Evolutionary conservation across 148 eudicot genomes (phyloP).

Genomic region (Chenopodium berlandieri): DNA sequence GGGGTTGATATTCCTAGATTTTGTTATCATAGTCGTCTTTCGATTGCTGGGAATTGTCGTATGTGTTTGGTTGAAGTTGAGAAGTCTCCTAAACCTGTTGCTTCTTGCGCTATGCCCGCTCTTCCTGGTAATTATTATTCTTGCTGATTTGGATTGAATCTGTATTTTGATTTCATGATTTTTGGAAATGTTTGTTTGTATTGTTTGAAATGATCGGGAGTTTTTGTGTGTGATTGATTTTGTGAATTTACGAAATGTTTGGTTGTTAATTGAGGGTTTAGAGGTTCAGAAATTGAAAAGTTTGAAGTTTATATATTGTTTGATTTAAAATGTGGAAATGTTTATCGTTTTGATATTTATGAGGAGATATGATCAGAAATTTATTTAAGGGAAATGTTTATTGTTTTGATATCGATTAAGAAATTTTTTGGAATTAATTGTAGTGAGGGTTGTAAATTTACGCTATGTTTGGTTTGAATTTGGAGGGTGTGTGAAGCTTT

Average conservation of each 20-base stretch:
- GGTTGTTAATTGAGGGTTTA: too few species aligned
- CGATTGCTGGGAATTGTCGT: constrained; percentile 94
- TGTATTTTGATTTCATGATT: neutral
- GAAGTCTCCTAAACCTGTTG: constrained; percentile 97
- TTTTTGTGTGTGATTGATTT: neutral
- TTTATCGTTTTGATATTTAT: neutral
- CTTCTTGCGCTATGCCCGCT: constrained; percentile 99
- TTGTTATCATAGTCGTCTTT: constrained; percentile 77
- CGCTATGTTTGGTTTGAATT: too few species aligned
- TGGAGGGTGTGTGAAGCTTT: too few species aligned
- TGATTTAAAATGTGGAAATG: neutral
- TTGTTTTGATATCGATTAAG: neutral
- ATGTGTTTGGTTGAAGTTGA: constrained; percentile 99
- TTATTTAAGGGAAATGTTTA: neutral
- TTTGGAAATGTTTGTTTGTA: too few species aligned
- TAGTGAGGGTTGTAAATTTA: too few species aligned
- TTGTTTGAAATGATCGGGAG: too few species aligned
- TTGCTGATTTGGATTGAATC: neutral
- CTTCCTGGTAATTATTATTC: constrained; percentile 57
- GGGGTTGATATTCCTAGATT: constrained; percentile 91
- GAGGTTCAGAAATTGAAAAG: too few species aligned
- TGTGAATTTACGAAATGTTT: too few species aligned
- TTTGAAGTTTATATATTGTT: neutral
- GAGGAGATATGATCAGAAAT: neutral
- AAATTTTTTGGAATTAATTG: too few species aligned